Conservation (phyloP, 1,139 yeast species). For the Blastobotrys buckinghamii region DNA sequence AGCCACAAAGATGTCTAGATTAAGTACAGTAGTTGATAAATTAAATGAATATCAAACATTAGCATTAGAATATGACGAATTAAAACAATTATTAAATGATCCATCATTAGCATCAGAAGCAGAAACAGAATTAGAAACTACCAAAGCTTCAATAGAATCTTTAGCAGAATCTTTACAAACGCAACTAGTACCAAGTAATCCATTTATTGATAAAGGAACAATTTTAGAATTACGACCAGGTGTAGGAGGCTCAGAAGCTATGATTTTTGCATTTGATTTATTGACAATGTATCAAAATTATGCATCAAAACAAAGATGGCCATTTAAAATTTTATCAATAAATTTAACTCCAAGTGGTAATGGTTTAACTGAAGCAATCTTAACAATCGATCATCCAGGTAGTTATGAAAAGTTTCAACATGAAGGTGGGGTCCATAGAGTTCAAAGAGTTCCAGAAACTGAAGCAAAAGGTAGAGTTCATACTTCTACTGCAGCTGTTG, state of each 20-base stretch:
- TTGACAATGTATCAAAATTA: conserved; percentile 74
- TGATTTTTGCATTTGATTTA: conserved; percentile 74
- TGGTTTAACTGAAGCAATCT: conserved; percentile 71
- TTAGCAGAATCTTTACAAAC: conserved; percentile 44
- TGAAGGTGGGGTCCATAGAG: conserved; percentile 96
- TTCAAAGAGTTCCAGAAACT: conserved; percentile 88
- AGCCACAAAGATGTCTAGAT: conserved; percentile 51
- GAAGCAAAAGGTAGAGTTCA: conserved; percentile 93
- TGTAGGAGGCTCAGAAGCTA: conserved; percentile 94
- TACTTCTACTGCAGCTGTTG: conserved; percentile 94
- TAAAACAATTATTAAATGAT: conserved; percentile 33
- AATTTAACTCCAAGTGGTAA: conserved; percentile 50
- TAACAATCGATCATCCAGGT: conserved; percentile 70
- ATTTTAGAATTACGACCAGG: conserved; percentile 89
- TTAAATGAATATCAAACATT: conserved; percentile 42
- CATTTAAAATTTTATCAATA: conserved; percentile 48
- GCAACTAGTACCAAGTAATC: conserved; percentile 67
- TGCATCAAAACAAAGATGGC: conserved; percentile 65
- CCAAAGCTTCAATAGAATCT: conserved; percentile 19
- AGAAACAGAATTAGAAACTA: conserved; percentile 43
- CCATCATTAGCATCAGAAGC: conserved; percentile 41
- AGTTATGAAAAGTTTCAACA: conserved; percentile 66
- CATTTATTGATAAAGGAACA: conserved; percentile 72
- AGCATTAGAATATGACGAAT: conserved; percentile 32
- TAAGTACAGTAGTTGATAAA: conserved; percentile 49